phyloP scores from a whole-genome alignment of 306 rosid species.

The Boehmeria nivea region DNA sequence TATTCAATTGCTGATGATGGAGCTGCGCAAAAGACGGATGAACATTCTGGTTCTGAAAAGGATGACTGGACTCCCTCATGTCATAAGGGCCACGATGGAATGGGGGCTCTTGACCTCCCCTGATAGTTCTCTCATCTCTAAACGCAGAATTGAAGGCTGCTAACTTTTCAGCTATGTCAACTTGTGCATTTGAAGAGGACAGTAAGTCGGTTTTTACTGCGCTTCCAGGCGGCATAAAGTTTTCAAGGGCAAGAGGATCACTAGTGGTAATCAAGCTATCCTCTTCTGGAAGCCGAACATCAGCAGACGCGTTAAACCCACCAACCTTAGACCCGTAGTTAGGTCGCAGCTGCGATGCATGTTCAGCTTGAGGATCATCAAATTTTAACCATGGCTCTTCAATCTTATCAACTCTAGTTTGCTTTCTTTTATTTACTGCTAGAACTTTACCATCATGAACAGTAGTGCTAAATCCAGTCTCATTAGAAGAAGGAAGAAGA shows the following conservation, averaged over 20 bases:
- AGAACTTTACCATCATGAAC: conserved; percentile 43
- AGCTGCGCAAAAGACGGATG: conserved; percentile 59
- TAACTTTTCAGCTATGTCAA: conserved; percentile 57
- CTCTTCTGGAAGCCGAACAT: conserved; percentile 66
- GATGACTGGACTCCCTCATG: conserved; percentile 56
- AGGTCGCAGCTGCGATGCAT: conserved; percentile 39
- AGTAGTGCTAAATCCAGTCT: conserved; percentile 24
- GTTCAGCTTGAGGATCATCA: conserved; percentile 49
- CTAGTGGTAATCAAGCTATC: conserved; percentile 55
- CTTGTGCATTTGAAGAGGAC: conserved; percentile 43
- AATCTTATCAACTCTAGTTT: conserved; percentile 40
- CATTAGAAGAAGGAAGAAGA: too few species aligned
- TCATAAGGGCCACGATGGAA: conserved; percentile 52
- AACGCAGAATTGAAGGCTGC: conserved; percentile 49
- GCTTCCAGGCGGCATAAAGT: conserved; percentile 46
- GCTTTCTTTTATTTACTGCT: too few species aligned
- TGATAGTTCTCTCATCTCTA: conserved; percentile 49
- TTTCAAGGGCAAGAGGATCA: conserved; percentile 48
- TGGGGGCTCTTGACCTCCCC: conserved; percentile 60
- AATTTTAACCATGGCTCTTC: conserved; percentile 54
- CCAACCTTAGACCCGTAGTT: conserved; percentile 46
- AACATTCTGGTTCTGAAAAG: conserved; percentile 50
- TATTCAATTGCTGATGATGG: conserved; percentile 55
- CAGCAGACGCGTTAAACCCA: conserved; percentile 48
- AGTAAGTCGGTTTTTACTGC: conserved; percentile 44